Evolutionary conservation across 495 filamentous ascomycete species (phyloP), one percentile per base, ranked within the genome.

Genomic region (Rhypophila decipiens): DNA sequence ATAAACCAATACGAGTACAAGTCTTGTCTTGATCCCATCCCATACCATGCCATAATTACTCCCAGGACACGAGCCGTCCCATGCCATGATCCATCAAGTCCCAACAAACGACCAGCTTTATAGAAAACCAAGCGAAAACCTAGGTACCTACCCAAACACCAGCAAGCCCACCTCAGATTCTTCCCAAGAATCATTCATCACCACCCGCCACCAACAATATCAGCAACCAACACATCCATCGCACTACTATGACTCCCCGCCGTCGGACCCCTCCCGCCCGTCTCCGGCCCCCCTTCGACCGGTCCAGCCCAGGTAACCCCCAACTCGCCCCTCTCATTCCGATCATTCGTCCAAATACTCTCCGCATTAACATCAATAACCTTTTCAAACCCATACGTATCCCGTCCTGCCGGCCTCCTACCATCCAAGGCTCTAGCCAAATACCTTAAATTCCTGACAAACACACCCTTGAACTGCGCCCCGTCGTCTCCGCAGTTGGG

Each of bases 381-480:
- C n/a, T n/a, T n/a, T n/a, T n/a, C n/a, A n/a, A n/a, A n/a, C n/a
- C n/a, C n/a, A n/a, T n/a, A n/a, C 13, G 83, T 80, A 19, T 60
- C 63, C 45, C 66, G 64, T 50, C 78, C 83, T 15, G 51, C 55
- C 9, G 73, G 64, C 23, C 78, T 58, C n/a, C n/a, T n/a, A n/a
- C n/a, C n/a, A 4, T 79, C 77, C 0, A 72, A 68, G 0, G 63
- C 77, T 17, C 59, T 49, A 5, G 86, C 72, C 47, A 90, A 57
- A 24, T 73, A 69, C 21, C 68, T 64, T 36, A 90, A 65, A 53
- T 88, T 88, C 5, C 87, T 76, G 55, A 87, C 77, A 57, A 89
- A 88, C 17, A 87, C 74, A 24, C 86, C 87, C 66, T 89, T 91
- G 76, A 91, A 91, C 61, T 88, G 83, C 9, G 71, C 65, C 1